These are phyloP conservation scores for Rhizophora mangle DNA, from an alignment of 345 rosid genomes.

Conservation along the genomic window DNA sequence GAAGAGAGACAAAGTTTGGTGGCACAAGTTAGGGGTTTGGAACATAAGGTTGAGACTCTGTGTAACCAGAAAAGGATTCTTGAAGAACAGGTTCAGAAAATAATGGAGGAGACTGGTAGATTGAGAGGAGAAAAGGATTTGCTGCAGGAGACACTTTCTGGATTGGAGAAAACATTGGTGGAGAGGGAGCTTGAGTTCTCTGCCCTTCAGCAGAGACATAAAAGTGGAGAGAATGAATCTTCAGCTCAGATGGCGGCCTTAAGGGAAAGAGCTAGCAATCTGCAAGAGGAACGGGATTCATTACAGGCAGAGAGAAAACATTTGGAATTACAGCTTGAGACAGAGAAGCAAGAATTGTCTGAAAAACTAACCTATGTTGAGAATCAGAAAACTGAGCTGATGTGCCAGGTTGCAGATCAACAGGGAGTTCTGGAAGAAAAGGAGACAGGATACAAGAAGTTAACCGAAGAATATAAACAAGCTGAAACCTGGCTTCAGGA, in stretches of 20 bases:
- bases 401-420: conserved; percentile 44
- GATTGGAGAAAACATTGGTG: conserved; percentile 33
- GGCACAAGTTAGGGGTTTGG: conserved; percentile 25
- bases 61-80: conserved; percentile 22
- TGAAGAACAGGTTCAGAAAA: conserved; percentile 24
- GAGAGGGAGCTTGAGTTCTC: conserved; percentile 45
- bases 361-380: conserved; percentile 38
- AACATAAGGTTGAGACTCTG: conserved; percentile 23
- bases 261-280: conserved; percentile 34
- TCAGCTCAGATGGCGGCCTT: conserved; percentile 42
- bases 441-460: conserved; percentile 40
- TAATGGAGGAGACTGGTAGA: conserved; percentile 15
- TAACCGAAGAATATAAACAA: conserved; percentile 49
- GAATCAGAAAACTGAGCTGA: conserved; percentile 34
- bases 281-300: conserved; percentile 50
- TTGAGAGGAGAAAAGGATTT: conserved; percentile 23
- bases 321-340: conserved; percentile 43
- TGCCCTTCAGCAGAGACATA: conserved; percentile 38
- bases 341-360: conserved; percentile 48
- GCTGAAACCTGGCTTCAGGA: conserved; percentile 26
- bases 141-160: conserved; percentile 33
- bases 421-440: conserved; percentile 41
- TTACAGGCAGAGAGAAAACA: conserved; percentile 40
- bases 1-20: conserved; percentile 27
- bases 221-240: conserved; percentile 38